These are phyloP conservation scores for Fennellomyces sp. DNA, from an alignment of 371 early-diverging fungal species.

Conservation along the genomic window DNA sequence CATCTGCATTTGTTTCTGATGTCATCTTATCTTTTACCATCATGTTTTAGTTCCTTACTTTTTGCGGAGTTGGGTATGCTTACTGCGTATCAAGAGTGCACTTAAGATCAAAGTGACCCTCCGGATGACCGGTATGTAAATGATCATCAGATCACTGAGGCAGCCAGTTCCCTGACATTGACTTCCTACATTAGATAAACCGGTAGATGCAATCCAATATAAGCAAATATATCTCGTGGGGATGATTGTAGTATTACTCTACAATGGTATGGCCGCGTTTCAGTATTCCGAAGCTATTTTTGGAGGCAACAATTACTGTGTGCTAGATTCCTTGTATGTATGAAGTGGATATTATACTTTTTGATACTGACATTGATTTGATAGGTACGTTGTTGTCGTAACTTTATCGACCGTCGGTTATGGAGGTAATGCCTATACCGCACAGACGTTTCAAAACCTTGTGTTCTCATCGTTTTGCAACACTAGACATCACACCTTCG, in stretches of 20 bases:
- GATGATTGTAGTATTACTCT: slow-evolving; percentile 63
- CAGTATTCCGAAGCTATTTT: slow-evolving; percentile 72
- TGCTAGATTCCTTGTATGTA: slow-evolving; percentile 51
- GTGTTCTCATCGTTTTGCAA: neutral
- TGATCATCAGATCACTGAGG: neutral
- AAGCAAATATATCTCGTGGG: slow-evolving; percentile 63
- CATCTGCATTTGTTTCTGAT: neutral
- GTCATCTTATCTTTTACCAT: neutral
- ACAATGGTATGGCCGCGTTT: slow-evolving; percentile 75
- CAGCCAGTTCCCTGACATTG: neutral
- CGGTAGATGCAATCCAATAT: slow-evolving; percentile 61
- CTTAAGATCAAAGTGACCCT: slow-evolving; percentile 59
- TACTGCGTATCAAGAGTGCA: slow-evolving; percentile 60
- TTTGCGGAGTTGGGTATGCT: slow-evolving; percentile 59
- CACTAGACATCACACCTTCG: slow-evolving; percentile 68
- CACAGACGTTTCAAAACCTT: neutral
- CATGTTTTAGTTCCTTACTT: slow-evolving; percentile 60
- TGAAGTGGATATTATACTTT: neutral
- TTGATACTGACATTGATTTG: no score
- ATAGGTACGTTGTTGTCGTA: slow-evolving; percentile 62
- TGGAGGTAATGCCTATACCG: slow-evolving; percentile 43
- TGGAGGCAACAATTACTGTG: slow-evolving; percentile 41
- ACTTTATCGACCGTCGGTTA: slow-evolving; percentile 82
- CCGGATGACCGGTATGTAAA: slow-evolving; percentile 40
- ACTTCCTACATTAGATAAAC: slow-evolving; percentile 19